Evolutionary conservation across 345 rosid species (phyloP).

Genomic region (thale cress (Arabidopsis thaliana)): DNA sequence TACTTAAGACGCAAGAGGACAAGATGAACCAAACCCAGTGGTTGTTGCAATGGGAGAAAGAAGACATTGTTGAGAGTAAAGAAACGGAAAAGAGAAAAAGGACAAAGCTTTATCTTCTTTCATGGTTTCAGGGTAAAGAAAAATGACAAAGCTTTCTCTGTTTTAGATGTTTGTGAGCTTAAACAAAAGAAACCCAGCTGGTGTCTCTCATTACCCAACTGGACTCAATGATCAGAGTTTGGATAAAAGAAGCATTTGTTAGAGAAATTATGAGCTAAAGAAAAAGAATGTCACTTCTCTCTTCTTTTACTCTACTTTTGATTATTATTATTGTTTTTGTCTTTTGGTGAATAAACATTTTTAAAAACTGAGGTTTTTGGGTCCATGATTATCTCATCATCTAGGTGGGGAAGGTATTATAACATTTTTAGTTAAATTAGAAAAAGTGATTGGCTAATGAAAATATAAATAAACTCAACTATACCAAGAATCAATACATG

Average conservation of each 20-base stretch:
- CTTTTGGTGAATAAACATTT: conserved; percentile 51
- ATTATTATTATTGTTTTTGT: conserved; percentile 26
- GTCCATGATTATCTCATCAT: conserved; percentile 86
- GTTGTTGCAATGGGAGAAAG: conserved; percentile 48
- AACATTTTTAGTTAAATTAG: conserved; percentile 48
- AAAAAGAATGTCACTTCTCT: conserved; percentile 35
- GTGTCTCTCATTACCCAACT: conserved; percentile 54
- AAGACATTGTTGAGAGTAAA: conserved; percentile 62
- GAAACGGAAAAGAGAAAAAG: conserved; percentile 44
- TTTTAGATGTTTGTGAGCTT: conserved; percentile 13
- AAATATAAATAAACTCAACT: conserved; percentile 51
- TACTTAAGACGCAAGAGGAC: conserved; percentile 55
- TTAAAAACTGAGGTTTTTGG: conserved; percentile 48
- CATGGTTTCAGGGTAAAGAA: conserved; percentile 37
- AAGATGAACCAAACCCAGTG: conserved; percentile 54
- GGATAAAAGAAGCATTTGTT: conserved; percentile 33
- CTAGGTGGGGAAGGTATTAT: conserved; percentile 53
- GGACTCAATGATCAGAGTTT: conserved; percentile 63
- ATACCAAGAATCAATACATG: conserved; percentile 26
- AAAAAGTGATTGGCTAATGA: conserved; percentile 37
- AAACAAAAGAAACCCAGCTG: conserved; percentile 48
- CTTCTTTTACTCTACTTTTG: conserved; percentile 37
- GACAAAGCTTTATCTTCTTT: conserved; percentile 39
- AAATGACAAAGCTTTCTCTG: conserved; percentile 8
- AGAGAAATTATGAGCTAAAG: conserved; percentile 6